Base-by-base conservation (phyloP, 345 rosid genomes). In the Syzygium oleosum region DNA sequence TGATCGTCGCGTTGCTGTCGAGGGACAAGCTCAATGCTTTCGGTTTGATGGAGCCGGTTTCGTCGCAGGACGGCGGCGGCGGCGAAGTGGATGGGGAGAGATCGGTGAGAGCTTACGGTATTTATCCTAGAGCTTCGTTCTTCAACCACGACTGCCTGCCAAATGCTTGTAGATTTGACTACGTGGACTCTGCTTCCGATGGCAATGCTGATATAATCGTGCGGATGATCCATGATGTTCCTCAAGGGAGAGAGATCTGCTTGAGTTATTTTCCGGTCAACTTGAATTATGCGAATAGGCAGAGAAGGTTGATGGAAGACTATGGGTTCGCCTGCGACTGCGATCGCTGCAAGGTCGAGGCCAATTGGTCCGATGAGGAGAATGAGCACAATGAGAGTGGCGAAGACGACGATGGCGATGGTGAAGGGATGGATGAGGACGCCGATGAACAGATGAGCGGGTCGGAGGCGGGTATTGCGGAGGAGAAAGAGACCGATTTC, bases 91-190 rank as follows among this genome's bases (percentile, higher is more conserved):
- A 84, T 84, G 93, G 91, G 2, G 87, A 89, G 84, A 93, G 98
- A 87, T 96, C 95, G 6, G 98, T 95, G 7, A 90, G 99, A 51
- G 98, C 95, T 1, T 97, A 95, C 85, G 99, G 97, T 14, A 93
- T 97, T 31, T 97, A 95, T 78, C 96, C 96, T 0, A 93, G 88
- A 90, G 95, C 97, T 3, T 93, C 99, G 21, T 92, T 96, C 63
- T 95, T 96, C 89, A 97, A 96, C 87, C 99, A 96, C 65, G 99
- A 95, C 79, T 97, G 99, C 91, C 97, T 97, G n/a, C 99, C 99
- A 31, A 96, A 96, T 94, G 99, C 97, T 84, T 97, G 99, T 87
- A 91, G 98, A 88, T 96, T 97, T 77, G 99, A 95, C 84, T 96
- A 96, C 25, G 94, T 95, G 5, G 99, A 96, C 90, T 79, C 92